phyloP scores from a whole-genome alignment of 1,284 basidiomycete species.

The Gomphus bonarii region DNA sequence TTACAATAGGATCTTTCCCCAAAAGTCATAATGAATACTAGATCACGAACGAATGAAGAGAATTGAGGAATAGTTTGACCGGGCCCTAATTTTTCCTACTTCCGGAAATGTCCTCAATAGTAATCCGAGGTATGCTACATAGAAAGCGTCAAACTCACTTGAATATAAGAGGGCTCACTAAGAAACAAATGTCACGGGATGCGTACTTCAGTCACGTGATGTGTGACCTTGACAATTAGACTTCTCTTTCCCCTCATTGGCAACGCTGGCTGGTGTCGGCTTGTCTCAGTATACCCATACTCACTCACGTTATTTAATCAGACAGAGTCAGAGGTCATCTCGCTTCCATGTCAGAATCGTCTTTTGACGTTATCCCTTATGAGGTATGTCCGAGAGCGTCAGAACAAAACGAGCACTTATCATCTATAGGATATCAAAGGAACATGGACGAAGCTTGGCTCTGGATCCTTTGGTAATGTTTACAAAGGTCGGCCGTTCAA shows the following conservation, averaged over 20 bases:
- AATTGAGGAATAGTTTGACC: too few relatives aligned
- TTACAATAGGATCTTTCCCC: too few relatives aligned
- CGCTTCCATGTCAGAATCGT: conserved; percentile 18
- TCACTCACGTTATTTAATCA: not conserved
- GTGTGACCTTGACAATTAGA: not conserved
- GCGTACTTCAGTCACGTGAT: not conserved
- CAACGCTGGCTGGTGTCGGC: not conserved
- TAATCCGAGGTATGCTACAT: too few relatives aligned
- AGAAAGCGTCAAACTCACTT: too few relatives aligned
- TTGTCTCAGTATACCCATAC: not conserved
- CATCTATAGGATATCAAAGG: conserved; percentile 70
- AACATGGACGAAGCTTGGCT: conserved; percentile 79
- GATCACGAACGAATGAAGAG: too few relatives aligned
- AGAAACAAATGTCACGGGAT: not conserved
- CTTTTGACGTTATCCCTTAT: conserved; percentile 77
- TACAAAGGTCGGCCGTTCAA: conserved; percentile 56
- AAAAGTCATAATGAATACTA: too few relatives aligned
- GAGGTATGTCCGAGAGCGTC: conserved; percentile 43
- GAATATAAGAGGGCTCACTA: too few relatives aligned
- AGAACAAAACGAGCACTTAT: not conserved
- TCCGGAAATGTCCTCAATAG: too few relatives aligned
- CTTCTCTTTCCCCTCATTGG: not conserved
- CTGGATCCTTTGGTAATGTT: conserved; percentile 89
- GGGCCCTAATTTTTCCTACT: too few relatives aligned
- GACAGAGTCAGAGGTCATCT: not conserved